Conservation (phyloP, 2,329 filamentous ascomycete genomes). For the Trichophyton mentagrophytes region DNA sequence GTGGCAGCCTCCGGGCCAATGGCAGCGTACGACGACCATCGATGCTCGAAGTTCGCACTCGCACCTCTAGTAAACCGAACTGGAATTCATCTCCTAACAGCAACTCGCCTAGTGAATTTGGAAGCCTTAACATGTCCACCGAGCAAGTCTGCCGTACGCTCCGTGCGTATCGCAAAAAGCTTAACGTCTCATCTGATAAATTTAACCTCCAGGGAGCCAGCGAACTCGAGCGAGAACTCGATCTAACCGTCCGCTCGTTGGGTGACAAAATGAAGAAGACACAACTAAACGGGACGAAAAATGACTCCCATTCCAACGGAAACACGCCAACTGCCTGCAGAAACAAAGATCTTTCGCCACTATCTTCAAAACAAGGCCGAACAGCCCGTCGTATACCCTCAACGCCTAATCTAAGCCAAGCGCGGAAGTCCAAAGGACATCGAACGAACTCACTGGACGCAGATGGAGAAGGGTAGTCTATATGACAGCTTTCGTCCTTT, state of each 20-base stretch:
- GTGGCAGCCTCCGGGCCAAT: conserved; percentile 20
- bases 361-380: conserved; percentile 17
- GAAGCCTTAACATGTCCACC: conserved; percentile 40
- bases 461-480: conserved; percentile 12
- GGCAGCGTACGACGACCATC: conserved; percentile 35
- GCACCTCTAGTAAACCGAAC: conserved; percentile 32
- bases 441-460: conserved; percentile 26
- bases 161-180: conserved; percentile 46
- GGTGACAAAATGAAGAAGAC: conserved; percentile 20
- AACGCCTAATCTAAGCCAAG: conserved; percentile 21
- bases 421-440: conserved; percentile 16
- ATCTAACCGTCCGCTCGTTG: conserved; percentile 28
- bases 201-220: conserved; percentile 34
- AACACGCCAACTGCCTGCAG: conserved; percentile 21
- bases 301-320: conserved; percentile 5
- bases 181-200: conserved; percentile 37
- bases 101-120: conserved; percentile 29
- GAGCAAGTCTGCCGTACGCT: conserved; percentile 47
- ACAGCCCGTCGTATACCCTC: conserved; percentile 25
- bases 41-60: conserved; percentile 36
- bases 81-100: conserved; percentile 16
- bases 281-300: conserved; percentile 16
- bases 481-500: neutral
- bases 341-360: conserved; percentile 16
- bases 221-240: conserved; percentile 47